Base-by-base conservation (phyloP, 2,329 filamentous ascomycete species). In the Xylaria multiplex region DNA sequence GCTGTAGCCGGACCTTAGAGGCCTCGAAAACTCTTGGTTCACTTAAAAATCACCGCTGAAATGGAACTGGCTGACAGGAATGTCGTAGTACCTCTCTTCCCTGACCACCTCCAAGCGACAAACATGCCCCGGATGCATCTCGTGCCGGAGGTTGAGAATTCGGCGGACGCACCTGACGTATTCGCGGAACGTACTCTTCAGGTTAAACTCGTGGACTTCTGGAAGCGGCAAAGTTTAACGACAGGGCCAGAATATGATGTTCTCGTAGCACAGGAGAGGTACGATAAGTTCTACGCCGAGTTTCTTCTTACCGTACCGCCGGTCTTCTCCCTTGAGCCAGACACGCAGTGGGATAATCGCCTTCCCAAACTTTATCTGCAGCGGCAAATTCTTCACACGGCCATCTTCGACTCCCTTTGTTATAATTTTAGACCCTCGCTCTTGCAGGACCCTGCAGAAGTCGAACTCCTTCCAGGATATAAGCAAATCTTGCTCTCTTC, bases 371-470 rank as follows among this genome's bases (percentile, higher is more conserved):
- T 71, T 1, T 8, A 57, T 4, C 13, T 69, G 48, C 68, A 69
- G 56, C 43, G 71, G 3, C 67, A 69, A 24, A 43, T 66, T 6
- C 37, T 72, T 9, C 64, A 68, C 22, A 65, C 69, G 0, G 32
- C 66, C 6, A 64, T 71, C 8, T 70, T 63, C 24, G 65, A 71
- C 11, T 67, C 65, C 3, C 3, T 71, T n/a, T 71, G 70, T 35
- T 65, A 49, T 45, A 67, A 71, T 32, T 71, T 71, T 24, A 43
- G 70, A 5, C 60, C 68, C 1, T 6, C 62, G 1, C 53, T 72
- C 0, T 22, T 71, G 16, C 27, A 52, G 6, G n/a, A 54, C 5
- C 13, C 40, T 6, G 9, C 14, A 1, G 1, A 58, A 40, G n/a
- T 65, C 7, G 14, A 55, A 14, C 40, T 13, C 1, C 50, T 71